Evolutionary conservation across 805 yeast species (phyloP).

Genomic region (Barnettozyma vustinii): DNA sequence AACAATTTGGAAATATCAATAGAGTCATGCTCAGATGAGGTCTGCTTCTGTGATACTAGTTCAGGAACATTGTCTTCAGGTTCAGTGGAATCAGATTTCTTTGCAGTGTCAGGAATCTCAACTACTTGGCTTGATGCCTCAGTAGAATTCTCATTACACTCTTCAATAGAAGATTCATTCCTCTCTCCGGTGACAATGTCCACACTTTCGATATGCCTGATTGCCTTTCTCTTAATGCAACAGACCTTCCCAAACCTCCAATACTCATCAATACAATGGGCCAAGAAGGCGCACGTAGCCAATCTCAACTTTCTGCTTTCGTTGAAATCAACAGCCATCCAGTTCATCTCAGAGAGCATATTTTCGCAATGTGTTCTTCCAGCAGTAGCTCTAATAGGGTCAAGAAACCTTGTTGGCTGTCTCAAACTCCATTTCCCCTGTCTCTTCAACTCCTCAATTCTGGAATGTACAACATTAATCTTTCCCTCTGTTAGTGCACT

Average conservation of each 20-base stretch:
- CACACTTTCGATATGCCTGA: slow-evolving; percentile 26
- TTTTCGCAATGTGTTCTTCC: slow-evolving; percentile 61
- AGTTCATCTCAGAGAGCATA: slow-evolving; percentile 68
- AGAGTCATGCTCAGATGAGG: slow-evolving; percentile 11
- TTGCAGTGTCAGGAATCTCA: slow-evolving; percentile 3
- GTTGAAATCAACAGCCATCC: slow-evolving; percentile 76
- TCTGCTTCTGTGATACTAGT: neutral
- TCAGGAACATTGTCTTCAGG: slow-evolving; percentile 2
- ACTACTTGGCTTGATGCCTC: neutral
- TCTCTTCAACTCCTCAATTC: slow-evolving; percentile 88
- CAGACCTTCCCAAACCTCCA: slow-evolving; percentile 71
- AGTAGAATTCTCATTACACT: neutral
- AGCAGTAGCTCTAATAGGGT: slow-evolving; percentile 45
- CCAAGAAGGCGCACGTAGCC: slow-evolving; percentile 62
- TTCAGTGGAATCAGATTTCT: slow-evolving; percentile 1
- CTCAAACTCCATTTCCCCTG: slow-evolving; percentile 87
- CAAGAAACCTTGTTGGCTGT: slow-evolving; percentile 68
- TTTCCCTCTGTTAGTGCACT: slow-evolving; percentile 85
- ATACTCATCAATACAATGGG: slow-evolving; percentile 70
- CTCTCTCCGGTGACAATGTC: slow-evolving; percentile 10
- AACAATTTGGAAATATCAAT: slow-evolving; percentile 36
- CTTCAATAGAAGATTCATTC: neutral
- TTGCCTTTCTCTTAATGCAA: slow-evolving; percentile 52
- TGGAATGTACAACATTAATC: slow-evolving; percentile 79
- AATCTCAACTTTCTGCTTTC: slow-evolving; percentile 66